phyloP scores from a whole-genome alignment of 2,329 filamentous ascomycete genomes.

The Parastagonospora avenae region DNA sequence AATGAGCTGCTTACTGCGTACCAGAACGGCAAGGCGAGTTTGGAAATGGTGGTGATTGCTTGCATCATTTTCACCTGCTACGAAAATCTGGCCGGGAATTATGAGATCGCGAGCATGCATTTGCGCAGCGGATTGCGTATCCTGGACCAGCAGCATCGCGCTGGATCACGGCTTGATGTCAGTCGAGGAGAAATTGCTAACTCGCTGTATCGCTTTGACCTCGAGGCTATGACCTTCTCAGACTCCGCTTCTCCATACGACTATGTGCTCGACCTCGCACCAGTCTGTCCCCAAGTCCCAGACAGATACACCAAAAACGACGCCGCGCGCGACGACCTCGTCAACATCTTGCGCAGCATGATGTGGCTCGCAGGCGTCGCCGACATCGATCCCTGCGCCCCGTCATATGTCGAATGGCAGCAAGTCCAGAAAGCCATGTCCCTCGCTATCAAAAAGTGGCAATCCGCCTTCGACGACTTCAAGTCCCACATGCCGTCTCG shows the following conservation, averaged over 20 bases:
- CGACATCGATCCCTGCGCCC: slow-evolving; percentile 23
- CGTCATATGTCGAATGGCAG: slow-evolving; percentile 25
- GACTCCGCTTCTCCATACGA: slow-evolving; percentile 33
- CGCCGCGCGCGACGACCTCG: slow-evolving; percentile 30
- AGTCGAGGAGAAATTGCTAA: slow-evolving; percentile 24
- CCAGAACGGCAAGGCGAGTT: slow-evolving; percentile 21
- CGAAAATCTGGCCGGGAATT: slow-evolving; percentile 39
- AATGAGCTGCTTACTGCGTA: slow-evolving; percentile 30
- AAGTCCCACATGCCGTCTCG: slow-evolving; percentile 17
- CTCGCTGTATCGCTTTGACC: slow-evolving; percentile 34
- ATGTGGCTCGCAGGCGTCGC: slow-evolving; percentile 33
- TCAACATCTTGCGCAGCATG: slow-evolving; percentile 31
- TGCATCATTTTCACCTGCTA: slow-evolving; percentile 41
- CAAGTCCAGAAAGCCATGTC: slow-evolving; percentile 22
- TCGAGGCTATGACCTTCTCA: slow-evolving; percentile 41
- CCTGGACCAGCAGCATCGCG: slow-evolving; percentile 18
- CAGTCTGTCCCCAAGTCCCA: slow-evolving; percentile 25
- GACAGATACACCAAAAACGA: slow-evolving; percentile 23
- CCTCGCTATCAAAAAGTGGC: slow-evolving; percentile 24
- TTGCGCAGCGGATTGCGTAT: slow-evolving; percentile 34
- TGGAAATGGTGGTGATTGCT: slow-evolving; percentile 35
- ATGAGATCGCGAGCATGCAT: slow-evolving; percentile 35
- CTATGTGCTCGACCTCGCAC: slow-evolving; percentile 24
- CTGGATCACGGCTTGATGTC: slow-evolving; percentile 1
- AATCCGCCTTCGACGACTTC: slow-evolving; percentile 24